Base-by-base conservation (phyloP, 257 asterid genomes). In the Eustoma russellianum region DNA sequence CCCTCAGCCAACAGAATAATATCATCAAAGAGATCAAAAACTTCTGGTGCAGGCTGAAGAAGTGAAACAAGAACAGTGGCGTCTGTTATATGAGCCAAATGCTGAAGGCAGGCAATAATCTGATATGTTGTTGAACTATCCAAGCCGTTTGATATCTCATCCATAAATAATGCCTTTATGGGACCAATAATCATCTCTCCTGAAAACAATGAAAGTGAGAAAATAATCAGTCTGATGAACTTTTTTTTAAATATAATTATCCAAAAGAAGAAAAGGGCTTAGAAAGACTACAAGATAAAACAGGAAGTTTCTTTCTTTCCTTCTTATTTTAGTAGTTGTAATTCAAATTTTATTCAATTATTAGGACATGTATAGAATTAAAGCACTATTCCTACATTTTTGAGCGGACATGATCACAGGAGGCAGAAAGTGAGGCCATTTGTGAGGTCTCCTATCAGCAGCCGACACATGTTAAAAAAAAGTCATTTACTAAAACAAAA, bases 1-100 rank as follows among this genome's bases (percentile, higher is more conserved):
- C 87, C 83, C 40, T 79, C 87, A 1, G 70, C 73, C 80, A 79
- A 73, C 66, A 79, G 60, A 33, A 76, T 68, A 16, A 79, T 51
- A 50, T 79, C 83, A 48, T 76, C 87, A 50, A 76, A 79, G 55
- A 79, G 80, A 68, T 70, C 83, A 57, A 73, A 79, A 8, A 83
- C 74, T 65, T 79, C 87, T 7, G 83, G 87, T 7, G 83, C 81
- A 6, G 87, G 87, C 65, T 79, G 87, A 62, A 76, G 87, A 66
- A 79, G 87, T 6, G 87, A 72, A 48, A 79, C 62, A 7, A 79
- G 71, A 53, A 79, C 44, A 16, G 87, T 79, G 33, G 83, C 74
- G 19, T 74, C 81, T 17, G 72, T 63, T 55, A 74, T 63, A 53
- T 79, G 87, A 5, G 83, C 78, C 38, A 79, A 70, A 48, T 79